Evolutionary conservation across 2,329 filamentous ascomycete species (phyloP).

Genomic region (Acrocalymma vagum): DNA sequence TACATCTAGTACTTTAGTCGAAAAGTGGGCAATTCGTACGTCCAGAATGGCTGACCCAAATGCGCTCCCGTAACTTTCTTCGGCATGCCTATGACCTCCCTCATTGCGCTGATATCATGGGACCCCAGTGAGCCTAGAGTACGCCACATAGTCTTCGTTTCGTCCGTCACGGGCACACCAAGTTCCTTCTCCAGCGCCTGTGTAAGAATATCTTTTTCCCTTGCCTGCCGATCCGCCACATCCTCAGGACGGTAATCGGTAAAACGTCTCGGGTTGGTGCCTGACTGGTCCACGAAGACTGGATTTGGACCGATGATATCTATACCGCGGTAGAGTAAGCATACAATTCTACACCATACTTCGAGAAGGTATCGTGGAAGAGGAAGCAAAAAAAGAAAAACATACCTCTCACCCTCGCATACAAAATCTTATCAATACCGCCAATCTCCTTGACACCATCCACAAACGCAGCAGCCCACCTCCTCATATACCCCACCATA

Average conservation of each 20-base stretch:
- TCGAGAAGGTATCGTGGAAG: too few relatives aligned
- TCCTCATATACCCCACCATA: slow-evolving; percentile 69
- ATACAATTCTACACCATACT: too few relatives aligned
- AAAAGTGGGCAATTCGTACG: too few relatives aligned
- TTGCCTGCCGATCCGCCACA: neutral
- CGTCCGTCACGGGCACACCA: slow-evolving; percentile 8
- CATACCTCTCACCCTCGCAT: slow-evolving; percentile 62
- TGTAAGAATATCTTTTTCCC: slow-evolving; percentile 3
- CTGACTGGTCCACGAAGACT: slow-evolving; percentile 58
- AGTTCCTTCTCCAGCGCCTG: slow-evolving; percentile 5
- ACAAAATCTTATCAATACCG: slow-evolving; percentile 60
- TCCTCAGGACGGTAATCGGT: slow-evolving; percentile 26
- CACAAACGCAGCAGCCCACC: slow-evolving; percentile 66
- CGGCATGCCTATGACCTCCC: slow-evolving; percentile 57
- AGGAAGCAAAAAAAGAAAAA: too few relatives aligned
- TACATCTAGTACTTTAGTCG: too few relatives aligned
- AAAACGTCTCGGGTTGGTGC: slow-evolving; percentile 56
- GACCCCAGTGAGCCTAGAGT: slow-evolving; percentile 56
- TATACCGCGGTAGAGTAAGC: too few relatives aligned
- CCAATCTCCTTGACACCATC: slow-evolving; percentile 64
- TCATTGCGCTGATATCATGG: slow-evolving; percentile 64
- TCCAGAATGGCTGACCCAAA: slow-evolving; percentile 7
- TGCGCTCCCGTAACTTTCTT: slow-evolving; percentile 49
- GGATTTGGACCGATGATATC: slow-evolving; percentile 65
- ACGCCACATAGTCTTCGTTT: too few relatives aligned